Base-by-base conservation (phyloP, 768 basidiomycete genomes). In the Leccinum variicolor region DNA sequence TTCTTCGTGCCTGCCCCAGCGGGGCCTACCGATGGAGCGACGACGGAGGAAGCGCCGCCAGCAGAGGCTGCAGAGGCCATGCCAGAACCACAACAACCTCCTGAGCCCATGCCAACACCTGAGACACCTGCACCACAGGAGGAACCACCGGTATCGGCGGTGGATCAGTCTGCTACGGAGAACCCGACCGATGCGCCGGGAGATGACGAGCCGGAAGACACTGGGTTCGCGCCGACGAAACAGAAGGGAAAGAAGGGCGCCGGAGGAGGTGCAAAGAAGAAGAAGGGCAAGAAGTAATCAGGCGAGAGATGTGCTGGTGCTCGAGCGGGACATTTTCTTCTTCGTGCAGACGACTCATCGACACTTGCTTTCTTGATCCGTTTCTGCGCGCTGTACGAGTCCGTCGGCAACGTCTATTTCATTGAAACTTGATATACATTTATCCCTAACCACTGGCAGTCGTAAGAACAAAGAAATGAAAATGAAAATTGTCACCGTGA, bases 241-340 rank as follows among this genome's bases (percentile, higher is more conserved):
- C 34, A 53, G 3, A 49, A 52, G 14, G 31, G 26, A 7, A 50
- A 41, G 34, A 64, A 64, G 19, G 5, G 2, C 15, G n/a, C 1
- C 4, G 49, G 5, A 0, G 55, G 21, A 1, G 51, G 23, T 1
- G n/a, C 25, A 10, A 19, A n/a, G 19, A 45, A 1, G 6, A 59
- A 56, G 39, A 61, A 62, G 52, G 66, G 64, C 6, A 62, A 61
- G 58, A 43, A 52, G 50, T 48, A 47, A 39, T 6, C 11, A 5
- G 45, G 39, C 6, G 52, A 7, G 14, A 25, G 55, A 41, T 52
- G 36, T 5, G 19, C 34, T 17, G 17, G 14, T 34, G 45, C 9
- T 31, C 31, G 41, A 36, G 45, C 47, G 33, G 7, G 13, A 15
- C 52, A 13, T 36, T 25, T 29, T 51, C 6, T 43, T 43, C 19